Evolutionary conservation across 805 yeast genomes (phyloP), one percentile per base, ranked within the genome.

Genomic region (Tetrapisispora iriomotensis): DNA sequence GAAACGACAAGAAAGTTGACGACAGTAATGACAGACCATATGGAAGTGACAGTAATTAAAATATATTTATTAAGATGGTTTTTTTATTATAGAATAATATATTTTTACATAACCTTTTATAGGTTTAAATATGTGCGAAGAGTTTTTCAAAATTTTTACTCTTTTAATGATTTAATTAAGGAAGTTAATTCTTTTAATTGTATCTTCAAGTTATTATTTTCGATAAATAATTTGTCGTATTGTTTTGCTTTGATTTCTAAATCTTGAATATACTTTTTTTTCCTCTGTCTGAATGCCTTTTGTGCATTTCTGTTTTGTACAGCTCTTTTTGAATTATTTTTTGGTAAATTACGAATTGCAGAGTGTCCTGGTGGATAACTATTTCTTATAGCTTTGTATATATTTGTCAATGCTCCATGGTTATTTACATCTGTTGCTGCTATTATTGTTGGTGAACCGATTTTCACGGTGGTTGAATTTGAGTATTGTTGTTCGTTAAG

Each of bases 221-320:
- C 73, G 48, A 75, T 77, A 53, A 75, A 72, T 49, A 82, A 66
- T 14, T 66, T 68, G 44, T 74, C 75, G 41, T 76, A 75, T 50
- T 77, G 79, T 30, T 69, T 67, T 10, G 82, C 83, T 54, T 79
- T 77, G 26, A 66, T 62, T 61, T 87, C 95, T 41, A 87, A 67
- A 34, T 84, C 88, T 59, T 78, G 79, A 48, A 87, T 76, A 53
- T 84, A 79, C 40, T 74, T 71, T 51, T 86, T 95, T 55, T 82
- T 82, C 44, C 95, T 71, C 57, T 77, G 79, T 53, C 96, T 72
- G 65, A 87, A 87, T 8, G 95, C 94, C 50, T 84, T 75, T 62
- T 87, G 96, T 4, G 96, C 95, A 43, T 76, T 79, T 53, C 96
- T 69, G 65, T 87, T 87, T 63, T 88, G 96, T 5, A 79, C 85